A percentile compares a stretch with the other conserved stretches of the same genome.
These are phyloP conservation scores for Kluyveromyces dobzhanskii DNA, from an alignment of 805 yeast species.

Conservation along the genomic window DNA sequence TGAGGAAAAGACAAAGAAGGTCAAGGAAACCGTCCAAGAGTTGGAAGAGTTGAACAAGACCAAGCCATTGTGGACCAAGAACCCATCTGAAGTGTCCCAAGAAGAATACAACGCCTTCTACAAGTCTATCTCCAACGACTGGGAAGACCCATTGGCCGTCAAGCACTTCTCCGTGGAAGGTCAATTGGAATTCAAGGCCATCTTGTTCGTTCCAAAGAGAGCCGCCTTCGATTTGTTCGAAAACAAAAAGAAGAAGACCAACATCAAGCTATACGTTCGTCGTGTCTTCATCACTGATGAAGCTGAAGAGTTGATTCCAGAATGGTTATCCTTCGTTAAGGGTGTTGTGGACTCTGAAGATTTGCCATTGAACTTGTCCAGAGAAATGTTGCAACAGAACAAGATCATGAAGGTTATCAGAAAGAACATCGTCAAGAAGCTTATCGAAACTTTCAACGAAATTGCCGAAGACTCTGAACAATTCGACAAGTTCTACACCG, in stretches of 20 bases:
- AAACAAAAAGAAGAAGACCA: slow-evolving; percentile 97
- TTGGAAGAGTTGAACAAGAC: slow-evolving; percentile 98
- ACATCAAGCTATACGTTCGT: slow-evolving; percentile 97
- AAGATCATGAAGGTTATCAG: slow-evolving; percentile 98
- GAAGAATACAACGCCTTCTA: slow-evolving; percentile 99
- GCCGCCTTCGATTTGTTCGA: slow-evolving; percentile 99
- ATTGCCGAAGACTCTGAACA: slow-evolving; percentile 98
- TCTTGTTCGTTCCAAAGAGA: slow-evolving; percentile 95
- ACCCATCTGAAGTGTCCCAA: slow-evolving; percentile 94
- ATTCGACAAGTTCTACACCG: slow-evolving; percentile 96
- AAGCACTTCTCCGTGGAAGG: slow-evolving; percentile 99
- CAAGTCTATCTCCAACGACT: slow-evolving; percentile 98
- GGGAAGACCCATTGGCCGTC: slow-evolving; percentile 99
- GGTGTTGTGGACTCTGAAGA: slow-evolving; percentile 99
- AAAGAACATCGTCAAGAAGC: slow-evolving; percentile 97
- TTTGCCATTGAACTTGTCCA: slow-evolving; percentile 97
- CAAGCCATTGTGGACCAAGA: slow-evolving; percentile 99
- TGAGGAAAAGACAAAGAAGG: slow-evolving; percentile 73
- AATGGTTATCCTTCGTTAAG: slow-evolving; percentile 93
- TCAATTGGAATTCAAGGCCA: slow-evolving; percentile 98
- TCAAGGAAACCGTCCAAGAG: slow-evolving; percentile 90
- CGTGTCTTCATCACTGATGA: slow-evolving; percentile 99
- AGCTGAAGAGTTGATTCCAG: slow-evolving; percentile 98
- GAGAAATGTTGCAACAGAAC: slow-evolving; percentile 99
- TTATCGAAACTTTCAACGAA: slow-evolving; percentile 97